phyloP scores from a whole-genome alignment of 179 eudicot genomes.

The Vitellaria paradoxa region DNA sequence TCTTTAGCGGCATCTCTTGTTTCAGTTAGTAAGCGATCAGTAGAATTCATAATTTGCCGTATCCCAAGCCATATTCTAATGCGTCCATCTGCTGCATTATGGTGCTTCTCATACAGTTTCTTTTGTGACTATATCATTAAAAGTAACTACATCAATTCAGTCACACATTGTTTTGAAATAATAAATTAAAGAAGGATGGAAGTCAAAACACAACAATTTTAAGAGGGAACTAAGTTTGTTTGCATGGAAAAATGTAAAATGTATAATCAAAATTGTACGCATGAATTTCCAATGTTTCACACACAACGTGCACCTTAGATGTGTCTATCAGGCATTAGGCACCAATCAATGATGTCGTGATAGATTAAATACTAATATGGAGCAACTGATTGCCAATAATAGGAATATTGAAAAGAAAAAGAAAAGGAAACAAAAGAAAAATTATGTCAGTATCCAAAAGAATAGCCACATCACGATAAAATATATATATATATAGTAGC shows the following conservation, averaged over 20 bases:
- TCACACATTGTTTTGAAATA: background rate
- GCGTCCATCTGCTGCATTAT: constrained; percentile 78
- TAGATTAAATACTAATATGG: background rate
- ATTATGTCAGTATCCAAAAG: background rate
- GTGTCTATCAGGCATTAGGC: background rate
- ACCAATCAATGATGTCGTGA: background rate
- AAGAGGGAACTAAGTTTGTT: background rate
- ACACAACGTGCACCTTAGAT: background rate
- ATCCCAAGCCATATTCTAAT: constrained; percentile 87
- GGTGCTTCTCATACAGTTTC: constrained; percentile 64
- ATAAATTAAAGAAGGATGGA: background rate
- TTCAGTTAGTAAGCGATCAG: constrained; percentile 66
- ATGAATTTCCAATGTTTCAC: no score
- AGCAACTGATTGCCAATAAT: background rate
- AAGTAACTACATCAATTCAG: constrained; percentile 25
- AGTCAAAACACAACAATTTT: background rate
- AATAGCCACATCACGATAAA: no score
- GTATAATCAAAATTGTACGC: background rate
- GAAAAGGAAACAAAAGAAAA: background rate
- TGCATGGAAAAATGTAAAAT: background rate
- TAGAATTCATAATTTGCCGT: constrained; percentile 88
- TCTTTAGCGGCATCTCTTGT: constrained; percentile 68
- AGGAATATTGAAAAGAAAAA: background rate
- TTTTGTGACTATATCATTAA: constrained; percentile 60
- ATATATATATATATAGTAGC: background rate